These are phyloP conservation scores for Roridomyces roridus DNA, from an alignment of 768 basidiomycete genomes.

Conservation along the genomic window DNA sequence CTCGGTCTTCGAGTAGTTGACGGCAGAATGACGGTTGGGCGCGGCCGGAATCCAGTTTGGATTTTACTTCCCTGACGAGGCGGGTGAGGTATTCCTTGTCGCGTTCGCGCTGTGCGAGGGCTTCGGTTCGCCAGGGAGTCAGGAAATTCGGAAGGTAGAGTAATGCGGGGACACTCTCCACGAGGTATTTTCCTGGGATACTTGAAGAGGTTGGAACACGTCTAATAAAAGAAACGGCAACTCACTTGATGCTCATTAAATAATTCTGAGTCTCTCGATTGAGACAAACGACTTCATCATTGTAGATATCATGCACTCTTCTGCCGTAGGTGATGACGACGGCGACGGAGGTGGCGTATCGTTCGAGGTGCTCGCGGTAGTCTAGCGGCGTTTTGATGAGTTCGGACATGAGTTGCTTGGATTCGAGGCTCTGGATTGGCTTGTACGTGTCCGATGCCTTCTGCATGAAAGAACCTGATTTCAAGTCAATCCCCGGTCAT, in stretches of 20 bases:
- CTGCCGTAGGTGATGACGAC: slow-evolving; percentile 51
- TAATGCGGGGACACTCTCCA: slow-evolving; percentile 55
- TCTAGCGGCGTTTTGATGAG: slow-evolving; percentile 43
- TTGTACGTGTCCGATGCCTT: slow-evolving; percentile 47
- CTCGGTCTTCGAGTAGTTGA: slow-evolving; percentile 41
- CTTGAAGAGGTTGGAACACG: neutral
- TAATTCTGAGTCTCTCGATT: slow-evolving; percentile 22
- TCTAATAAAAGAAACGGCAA: neutral
- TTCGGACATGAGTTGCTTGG: slow-evolving; percentile 48
- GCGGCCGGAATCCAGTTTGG: slow-evolving; percentile 45
- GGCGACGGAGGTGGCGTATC: slow-evolving; percentile 52
- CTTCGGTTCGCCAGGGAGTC: slow-evolving; percentile 17
- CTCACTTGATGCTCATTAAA: slow-evolving; percentile 39
- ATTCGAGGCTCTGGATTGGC: slow-evolving; percentile 54
- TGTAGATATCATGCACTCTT: slow-evolving; percentile 45
- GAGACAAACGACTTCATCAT: slow-evolving; percentile 49
- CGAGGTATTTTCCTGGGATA: slow-evolving; percentile 53
- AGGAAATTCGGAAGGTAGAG: slow-evolving; percentile 43
- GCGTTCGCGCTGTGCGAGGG: slow-evolving; percentile 33
- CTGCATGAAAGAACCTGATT: slow-evolving; percentile 26
- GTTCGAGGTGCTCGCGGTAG: slow-evolving; percentile 38
- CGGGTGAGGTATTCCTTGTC: slow-evolving; percentile 47
- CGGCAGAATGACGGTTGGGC: slow-evolving; percentile 46
- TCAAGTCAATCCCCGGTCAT: too few relatives aligned
- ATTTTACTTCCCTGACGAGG: slow-evolving; percentile 48